Percentiles rank a stretch among this genome's conserved stretches.
These are phyloP conservation scores for Medicago truncatula DNA, from an alignment of 306 rosid genomes.

Conservation along the genomic window DNA sequence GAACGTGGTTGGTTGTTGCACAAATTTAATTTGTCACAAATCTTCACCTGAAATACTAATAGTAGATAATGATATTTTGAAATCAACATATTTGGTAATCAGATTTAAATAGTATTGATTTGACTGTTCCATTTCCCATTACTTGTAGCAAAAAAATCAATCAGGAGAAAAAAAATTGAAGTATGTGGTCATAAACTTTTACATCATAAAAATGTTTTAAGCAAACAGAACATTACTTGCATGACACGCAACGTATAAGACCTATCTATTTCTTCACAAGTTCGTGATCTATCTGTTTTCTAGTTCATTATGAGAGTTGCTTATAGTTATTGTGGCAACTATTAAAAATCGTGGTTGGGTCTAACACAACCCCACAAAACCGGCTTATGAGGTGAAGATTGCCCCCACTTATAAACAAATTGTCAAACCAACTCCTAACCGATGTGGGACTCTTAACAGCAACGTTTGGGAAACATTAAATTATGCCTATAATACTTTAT, in stretches of 20 bases:
- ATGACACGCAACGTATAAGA: slow-evolving; percentile 10
- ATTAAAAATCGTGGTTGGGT: too few species aligned
- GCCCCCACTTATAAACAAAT: too few species aligned
- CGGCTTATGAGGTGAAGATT: too few species aligned
- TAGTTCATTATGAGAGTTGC: not conserved
- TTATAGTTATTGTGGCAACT: not conserved
- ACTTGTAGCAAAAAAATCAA: not conserved
- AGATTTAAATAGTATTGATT: slow-evolving; percentile 4
- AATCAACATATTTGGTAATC: not conserved
- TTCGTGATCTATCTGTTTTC: not conserved
- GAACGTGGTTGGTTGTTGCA: not conserved
- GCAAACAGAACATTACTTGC: slow-evolving; percentile 16
- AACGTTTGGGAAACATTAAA: not conserved
- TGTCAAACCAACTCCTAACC: too few species aligned
- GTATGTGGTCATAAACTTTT: slow-evolving; percentile 3
- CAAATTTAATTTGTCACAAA: slow-evolving; percentile 6
- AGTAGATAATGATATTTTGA: not conserved
- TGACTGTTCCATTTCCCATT: not conserved
- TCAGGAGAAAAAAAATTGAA: not conserved
- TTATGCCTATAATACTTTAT: not conserved
- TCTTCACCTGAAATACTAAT: not conserved
- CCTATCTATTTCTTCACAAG: not conserved
- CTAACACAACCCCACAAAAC: too few species aligned
- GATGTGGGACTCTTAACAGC: too few species aligned
- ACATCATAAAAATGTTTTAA: slow-evolving; percentile 12